Percentiles rank a stretch among this genome's conserved stretches.
Evolutionary conservation across 129 eudicot genomes (phyloP).

Genomic region (Solidago caesia): DNA sequence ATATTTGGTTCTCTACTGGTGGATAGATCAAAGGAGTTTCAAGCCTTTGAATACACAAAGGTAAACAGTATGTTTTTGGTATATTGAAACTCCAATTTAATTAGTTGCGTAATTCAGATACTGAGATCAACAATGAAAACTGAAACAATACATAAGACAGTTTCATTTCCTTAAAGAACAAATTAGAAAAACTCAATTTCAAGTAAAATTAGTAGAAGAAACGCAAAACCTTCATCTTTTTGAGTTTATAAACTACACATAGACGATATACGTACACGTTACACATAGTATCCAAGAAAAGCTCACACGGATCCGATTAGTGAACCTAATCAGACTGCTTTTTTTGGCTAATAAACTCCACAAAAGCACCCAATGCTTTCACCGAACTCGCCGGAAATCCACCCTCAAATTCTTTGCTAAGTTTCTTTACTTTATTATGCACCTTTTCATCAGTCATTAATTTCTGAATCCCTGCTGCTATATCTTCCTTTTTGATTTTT

Average conservation of each 20-base stretch:
- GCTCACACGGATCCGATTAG: neutral
- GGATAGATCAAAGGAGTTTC: neutral
- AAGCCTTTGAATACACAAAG: neutral
- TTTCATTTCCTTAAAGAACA: neutral
- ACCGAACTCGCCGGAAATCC: slow-evolving; percentile 64
- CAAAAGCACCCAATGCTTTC: slow-evolving; percentile 59
- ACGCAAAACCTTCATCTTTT: neutral
- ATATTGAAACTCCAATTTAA: neutral
- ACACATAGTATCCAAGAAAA: neutral
- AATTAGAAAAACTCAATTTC: neutral
- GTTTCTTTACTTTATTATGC: slow-evolving; percentile 32
- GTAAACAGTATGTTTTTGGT: neutral
- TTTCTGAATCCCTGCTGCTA: slow-evolving; percentile 45
- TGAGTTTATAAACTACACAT: neutral
- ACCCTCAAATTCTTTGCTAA: slow-evolving; percentile 35
- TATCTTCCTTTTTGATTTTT: slow-evolving; percentile 43
- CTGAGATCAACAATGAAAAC: neutral
- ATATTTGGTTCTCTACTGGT: neutral
- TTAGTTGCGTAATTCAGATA: neutral
- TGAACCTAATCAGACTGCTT: slow-evolving; percentile 21
- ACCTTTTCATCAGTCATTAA: slow-evolving; percentile 60
- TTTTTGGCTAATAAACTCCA: slow-evolving; percentile 42
- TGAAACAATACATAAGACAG: neutral
- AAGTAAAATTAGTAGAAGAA: neutral
- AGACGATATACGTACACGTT: neutral